Percentiles rank a stretch among this genome's conserved stretches.
Evolutionary conservation across 2,329 filamentous ascomycete species (phyloP).

Genomic region (Scorias spongiosa): DNA sequence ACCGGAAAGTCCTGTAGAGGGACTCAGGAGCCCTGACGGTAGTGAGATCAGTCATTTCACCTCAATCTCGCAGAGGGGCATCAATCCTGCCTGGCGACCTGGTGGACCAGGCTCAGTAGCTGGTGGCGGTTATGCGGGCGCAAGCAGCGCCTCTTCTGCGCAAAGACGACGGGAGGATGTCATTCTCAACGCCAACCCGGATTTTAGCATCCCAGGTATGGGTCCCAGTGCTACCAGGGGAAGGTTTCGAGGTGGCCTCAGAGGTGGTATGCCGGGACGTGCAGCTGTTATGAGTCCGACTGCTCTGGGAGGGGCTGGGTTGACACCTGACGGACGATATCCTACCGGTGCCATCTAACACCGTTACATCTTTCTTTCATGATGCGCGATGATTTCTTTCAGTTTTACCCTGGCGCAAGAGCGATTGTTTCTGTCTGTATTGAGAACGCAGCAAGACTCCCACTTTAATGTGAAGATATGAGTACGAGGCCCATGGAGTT

Average conservation of each 20-base stretch:
- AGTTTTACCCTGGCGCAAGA: too few relatives aligned
- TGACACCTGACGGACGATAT: conserved; percentile 19
- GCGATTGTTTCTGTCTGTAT: too few relatives aligned
- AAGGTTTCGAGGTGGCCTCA: conserved; percentile 18
- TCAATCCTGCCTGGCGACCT: conserved; percentile 78
- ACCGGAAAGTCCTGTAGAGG: background rate
- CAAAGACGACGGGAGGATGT: conserved; percentile 47
- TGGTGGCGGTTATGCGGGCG: conserved; percentile 3
- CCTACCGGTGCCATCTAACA: conserved; percentile 11
- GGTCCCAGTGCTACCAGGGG: conserved; percentile 17
- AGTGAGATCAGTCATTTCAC: conserved; percentile 80
- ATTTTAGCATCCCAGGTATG: conserved; percentile 57
- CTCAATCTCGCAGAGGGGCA: conserved; percentile 70
- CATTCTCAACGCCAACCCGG: conserved; percentile 64
- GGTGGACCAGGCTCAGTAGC: conserved; percentile 29
- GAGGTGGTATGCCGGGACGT: conserved; percentile 7
- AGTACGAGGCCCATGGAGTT: too few relatives aligned
- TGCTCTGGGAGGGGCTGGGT: conserved; percentile 6
- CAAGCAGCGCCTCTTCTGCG: conserved; percentile 24
- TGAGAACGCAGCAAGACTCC: too few relatives aligned
- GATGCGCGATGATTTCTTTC: too few relatives aligned
- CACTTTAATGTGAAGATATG: too few relatives aligned
- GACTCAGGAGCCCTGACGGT: conserved; percentile 50
- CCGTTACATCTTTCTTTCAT: too few relatives aligned
- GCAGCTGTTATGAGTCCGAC: background rate